These are phyloP conservation scores for Nigrospora sphaerica DNA, from an alignment of 2,329 filamentous ascomycete genomes.

Conservation along the genomic window DNA sequence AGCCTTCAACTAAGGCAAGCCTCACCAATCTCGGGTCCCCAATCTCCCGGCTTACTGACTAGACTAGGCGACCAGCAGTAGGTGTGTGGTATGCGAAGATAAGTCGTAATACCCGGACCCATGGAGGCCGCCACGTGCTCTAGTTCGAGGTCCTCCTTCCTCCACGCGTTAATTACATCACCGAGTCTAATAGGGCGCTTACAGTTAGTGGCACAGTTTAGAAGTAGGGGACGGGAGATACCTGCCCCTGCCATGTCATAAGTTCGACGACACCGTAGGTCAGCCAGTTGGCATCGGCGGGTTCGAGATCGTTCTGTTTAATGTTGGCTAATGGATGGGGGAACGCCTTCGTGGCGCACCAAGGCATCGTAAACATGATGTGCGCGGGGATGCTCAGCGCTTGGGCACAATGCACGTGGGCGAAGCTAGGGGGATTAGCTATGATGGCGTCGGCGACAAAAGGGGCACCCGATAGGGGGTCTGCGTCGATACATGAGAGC, in stretches of 20 bases:
- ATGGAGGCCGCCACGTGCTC: slow-evolving; percentile 69
- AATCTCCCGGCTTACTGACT: slow-evolving; percentile 73
- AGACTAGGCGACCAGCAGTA: slow-evolving; percentile 84
- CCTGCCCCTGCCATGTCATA: slow-evolving; percentile 73
- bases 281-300: slow-evolving; percentile 68
- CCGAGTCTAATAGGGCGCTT: slow-evolving; percentile 39
- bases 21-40: slow-evolving; percentile 60
- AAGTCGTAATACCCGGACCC: slow-evolving; percentile 68
- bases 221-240: too few species aligned
- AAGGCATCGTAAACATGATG: slow-evolving; percentile 94
- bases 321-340: slow-evolving; percentile 78
- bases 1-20: background rate
- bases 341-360: slow-evolving; percentile 73
- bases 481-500: slow-evolving; percentile 74
- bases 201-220: too few species aligned
- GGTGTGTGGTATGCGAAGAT: slow-evolving; percentile 70
- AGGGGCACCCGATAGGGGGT: slow-evolving; percentile 37
- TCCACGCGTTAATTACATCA: slow-evolving; percentile 79
- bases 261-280: slow-evolving; percentile 77
- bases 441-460: slow-evolving; percentile 83
- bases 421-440: slow-evolving; percentile 72
- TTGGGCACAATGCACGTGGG: slow-evolving; percentile 68
- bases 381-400: slow-evolving; percentile 69
- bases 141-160: slow-evolving; percentile 58
- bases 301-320: slow-evolving; percentile 37